Conservation (phyloP, 345 rosid species). For the Eucalyptus virginea region DNA sequence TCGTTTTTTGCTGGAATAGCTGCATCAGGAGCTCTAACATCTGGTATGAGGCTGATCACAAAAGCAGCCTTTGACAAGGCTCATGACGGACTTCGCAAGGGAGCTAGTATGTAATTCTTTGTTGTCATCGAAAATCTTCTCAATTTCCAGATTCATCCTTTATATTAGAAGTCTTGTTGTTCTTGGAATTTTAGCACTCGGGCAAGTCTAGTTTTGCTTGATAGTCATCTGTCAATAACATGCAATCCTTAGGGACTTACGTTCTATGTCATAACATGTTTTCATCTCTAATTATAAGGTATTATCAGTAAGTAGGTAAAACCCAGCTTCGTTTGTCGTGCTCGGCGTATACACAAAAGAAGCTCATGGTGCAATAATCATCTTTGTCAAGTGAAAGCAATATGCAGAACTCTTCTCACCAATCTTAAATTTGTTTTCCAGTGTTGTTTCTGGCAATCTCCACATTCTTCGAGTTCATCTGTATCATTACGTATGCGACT, state of each 20-base stretch:
- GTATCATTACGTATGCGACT: constrained; percentile 51
- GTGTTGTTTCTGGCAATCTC: constrained; percentile 79
- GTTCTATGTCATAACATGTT: background rate
- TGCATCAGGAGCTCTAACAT: constrained; percentile 75
- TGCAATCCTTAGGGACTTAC: background rate
- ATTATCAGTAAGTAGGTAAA: background rate
- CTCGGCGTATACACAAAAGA: background rate
- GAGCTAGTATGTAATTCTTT: constrained; percentile 45
- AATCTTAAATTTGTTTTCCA: constrained; percentile 3
- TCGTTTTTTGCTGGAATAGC: constrained; percentile 87
- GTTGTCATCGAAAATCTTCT: background rate
- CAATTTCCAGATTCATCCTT: background rate
- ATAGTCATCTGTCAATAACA: background rate
- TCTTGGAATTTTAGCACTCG: background rate
- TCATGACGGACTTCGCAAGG: constrained; percentile 61
- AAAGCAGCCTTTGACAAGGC: constrained; percentile 69
- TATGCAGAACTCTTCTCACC: background rate
- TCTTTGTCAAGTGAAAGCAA: background rate
- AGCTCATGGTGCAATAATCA: background rate
- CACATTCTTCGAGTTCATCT: constrained; percentile 48
- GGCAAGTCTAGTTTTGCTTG: background rate
- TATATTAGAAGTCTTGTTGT: background rate
- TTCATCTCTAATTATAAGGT: background rate
- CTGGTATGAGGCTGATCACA: constrained; percentile 63
- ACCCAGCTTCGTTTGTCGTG: background rate